phyloP scores from a whole-genome alignment of 1,284 basidiomycete genomes.

The Coriolopsis trogii region DNA sequence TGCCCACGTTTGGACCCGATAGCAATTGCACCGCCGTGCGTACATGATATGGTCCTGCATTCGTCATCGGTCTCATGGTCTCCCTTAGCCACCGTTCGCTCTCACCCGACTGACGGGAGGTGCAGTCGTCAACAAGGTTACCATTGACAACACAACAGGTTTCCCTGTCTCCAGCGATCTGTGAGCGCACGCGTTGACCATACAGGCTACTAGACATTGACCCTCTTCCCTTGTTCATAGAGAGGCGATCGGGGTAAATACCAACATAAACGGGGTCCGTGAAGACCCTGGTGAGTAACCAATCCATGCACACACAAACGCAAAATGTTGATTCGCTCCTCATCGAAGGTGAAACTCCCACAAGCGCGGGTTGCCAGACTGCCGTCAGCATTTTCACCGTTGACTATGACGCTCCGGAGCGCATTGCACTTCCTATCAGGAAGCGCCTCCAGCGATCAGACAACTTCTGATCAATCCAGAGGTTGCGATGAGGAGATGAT shows the following conservation, averaged over 20 bases:
- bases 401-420: conserved; percentile 33
- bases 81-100: conserved; percentile 28
- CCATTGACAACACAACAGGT: conserved; percentile 27
- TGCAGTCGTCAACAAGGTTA: conserved; percentile 24
- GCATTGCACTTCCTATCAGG: conserved; percentile 27
- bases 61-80: background rate
- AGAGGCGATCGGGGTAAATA: conserved; percentile 27
- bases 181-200: conserved; percentile 12
- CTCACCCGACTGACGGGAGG: conserved; percentile 33
- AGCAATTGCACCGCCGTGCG: conserved; percentile 29
- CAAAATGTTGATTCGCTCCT: background rate
- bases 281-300: conserved; percentile 29
- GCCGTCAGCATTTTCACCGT: conserved; percentile 33
- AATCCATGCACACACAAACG: background rate
- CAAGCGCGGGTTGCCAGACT: conserved; percentile 28
- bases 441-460: conserved; percentile 20
- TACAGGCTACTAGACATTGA: background rate
- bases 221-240: conserved; percentile 8
- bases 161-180: conserved; percentile 26
- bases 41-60: background rate
- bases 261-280: conserved; percentile 26
- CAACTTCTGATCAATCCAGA: too few relatives aligned
- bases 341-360: conserved; percentile 33
- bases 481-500: too few relatives aligned
- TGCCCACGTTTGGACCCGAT: conserved; percentile 29